phyloP scores from a whole-genome alignment of 2,329 filamentous ascomycete genomes.

The Ilyonectria robusta region DNA sequence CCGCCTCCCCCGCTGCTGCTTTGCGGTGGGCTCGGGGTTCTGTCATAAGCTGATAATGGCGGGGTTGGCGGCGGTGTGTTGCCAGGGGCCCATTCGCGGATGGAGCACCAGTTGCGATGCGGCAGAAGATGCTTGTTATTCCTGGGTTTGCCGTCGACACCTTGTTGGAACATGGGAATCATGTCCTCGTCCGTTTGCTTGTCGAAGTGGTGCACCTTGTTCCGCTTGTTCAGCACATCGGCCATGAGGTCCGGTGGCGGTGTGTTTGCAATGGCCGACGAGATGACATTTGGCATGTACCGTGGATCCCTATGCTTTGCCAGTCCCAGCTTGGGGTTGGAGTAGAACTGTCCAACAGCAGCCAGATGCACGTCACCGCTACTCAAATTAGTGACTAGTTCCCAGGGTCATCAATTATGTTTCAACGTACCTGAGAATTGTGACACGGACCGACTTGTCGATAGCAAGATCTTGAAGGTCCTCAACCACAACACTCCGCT shows the following conservation, averaged over 20 bases:
- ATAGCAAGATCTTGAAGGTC: conserved; percentile 94
- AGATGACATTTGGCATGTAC: conserved; percentile 97
- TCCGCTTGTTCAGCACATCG: conserved; percentile 93
- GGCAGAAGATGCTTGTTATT: conserved; percentile 94
- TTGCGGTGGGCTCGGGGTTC: conserved; percentile 57
- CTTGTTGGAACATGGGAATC: conserved; percentile 92
- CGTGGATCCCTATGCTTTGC: conserved; percentile 92
- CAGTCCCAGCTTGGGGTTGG: conserved; percentile 83
- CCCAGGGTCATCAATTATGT: background rate
- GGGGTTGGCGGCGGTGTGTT: conserved; percentile 81
- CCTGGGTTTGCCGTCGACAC: conserved; percentile 88
- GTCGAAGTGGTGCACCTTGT: conserved; percentile 83
- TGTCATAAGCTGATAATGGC: conserved; percentile 62
- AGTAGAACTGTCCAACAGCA: conserved; percentile 95
- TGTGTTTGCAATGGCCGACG: conserved; percentile 93
- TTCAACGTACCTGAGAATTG: conserved; percentile 78
- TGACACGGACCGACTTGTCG: conserved; percentile 91
- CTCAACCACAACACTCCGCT: conserved; percentile 88
- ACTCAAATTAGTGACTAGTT: background rate
- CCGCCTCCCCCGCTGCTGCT: conserved; percentile 43
- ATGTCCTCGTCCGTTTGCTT: conserved; percentile 91
- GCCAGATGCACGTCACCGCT: conserved; percentile 95
- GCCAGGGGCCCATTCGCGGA: conserved; percentile 86
- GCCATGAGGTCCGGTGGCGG: conserved; percentile 90
- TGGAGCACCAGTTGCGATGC: conserved; percentile 95